Evolutionary conservation across 164 flowering plant species (phyloP), one percentile per base, ranked within the genome.

Genomic region (Liquidambar formosana): DNA sequence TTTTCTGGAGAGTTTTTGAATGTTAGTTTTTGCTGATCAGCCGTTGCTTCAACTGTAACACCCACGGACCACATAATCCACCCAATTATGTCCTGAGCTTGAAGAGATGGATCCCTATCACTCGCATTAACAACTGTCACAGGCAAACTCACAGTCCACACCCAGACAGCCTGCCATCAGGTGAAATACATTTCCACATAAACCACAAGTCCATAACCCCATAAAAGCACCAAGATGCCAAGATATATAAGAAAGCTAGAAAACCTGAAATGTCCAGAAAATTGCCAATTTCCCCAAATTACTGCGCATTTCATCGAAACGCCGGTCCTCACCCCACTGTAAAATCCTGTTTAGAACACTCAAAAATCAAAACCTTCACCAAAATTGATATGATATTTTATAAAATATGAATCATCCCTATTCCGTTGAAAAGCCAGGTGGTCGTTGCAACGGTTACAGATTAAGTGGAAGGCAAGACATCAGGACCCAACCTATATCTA

Each of bases 251-350:
- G 13, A 25, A 64, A 69, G 48, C 27, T 64, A 51, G 9, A 28
- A 65, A 63, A 94, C 99, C 99, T 92, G 99, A 74, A 95, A 85
- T 66, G 70, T 81, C 97, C 97, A 95, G 78, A 95, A 95, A 46
- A 87, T 63, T 13, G 93, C 94, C 76, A 95, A 72, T 72, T 83
- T 95, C n/a, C 92, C 91, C 73, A 95, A 67, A 73, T 93, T 89
- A 57, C 33, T 54, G 10, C 99, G 94, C 91, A 81, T 91, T 73
- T 92, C 89, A 81, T 95, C 97, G 81, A 95, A 91, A 25, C 99
- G 95, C 0, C 86, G 77, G 64, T 95, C 99, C 82, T 95, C 99
- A 21, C 99, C 97, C 99, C 99, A 95, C 61, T 91, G 89, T 67
- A 95, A 67, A 66, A 95, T 95, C 83, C 99, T 95, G 84, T 45